Base-by-base conservation (phyloP, 345 rosid species). In the Murraya koenigii region DNA sequence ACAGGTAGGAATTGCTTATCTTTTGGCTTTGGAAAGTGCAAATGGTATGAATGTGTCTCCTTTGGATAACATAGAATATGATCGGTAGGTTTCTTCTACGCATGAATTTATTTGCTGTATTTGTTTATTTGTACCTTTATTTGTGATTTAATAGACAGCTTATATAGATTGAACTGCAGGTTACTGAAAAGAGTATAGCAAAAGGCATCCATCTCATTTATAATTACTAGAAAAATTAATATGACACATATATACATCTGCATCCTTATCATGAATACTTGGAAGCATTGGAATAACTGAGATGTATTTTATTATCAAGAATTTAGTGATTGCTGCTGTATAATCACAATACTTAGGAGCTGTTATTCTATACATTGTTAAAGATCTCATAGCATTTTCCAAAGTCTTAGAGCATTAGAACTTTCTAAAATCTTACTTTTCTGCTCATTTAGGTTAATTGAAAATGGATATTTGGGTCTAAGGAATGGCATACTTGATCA, bases 401-500 rank as follows among this genome's bases (percentile, higher is more conserved):
- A n/a, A 10, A 64, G 33, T 36, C 17, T 65, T 20, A 13, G 6
- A 35, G 62, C 63, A 33, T n/a, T 44, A 30, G 36, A 47, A 14
- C 60, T 62, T 67, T 76, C 56, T 65, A 28, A 13, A 14, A 3
- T 38, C 4, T 41, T 47, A 39, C 66, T 69, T 66, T 36, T 62
- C 56, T 83, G 80, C 69, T 70, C 76, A 52, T 82, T 83, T 82
- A 96, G 99, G 86, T 75, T 92, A 69, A 94, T 96, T 84, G 99
- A 96, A 86, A 96, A 96, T 79, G 94, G 83, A 76, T 96, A 92
- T 85, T 81, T 96, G 84, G 97, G 97, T 80, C 89, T 96, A 84
- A 84, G 83, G 84, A 96, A 96, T 84, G 99, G 98, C 78, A 94
- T 96, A 79, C 78, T 96, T 84, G 99, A 96, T 85, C 99, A 94